phyloP scores from a whole-genome alignment of 805 yeast species.

The Yamadazyma akitaensis region DNA sequence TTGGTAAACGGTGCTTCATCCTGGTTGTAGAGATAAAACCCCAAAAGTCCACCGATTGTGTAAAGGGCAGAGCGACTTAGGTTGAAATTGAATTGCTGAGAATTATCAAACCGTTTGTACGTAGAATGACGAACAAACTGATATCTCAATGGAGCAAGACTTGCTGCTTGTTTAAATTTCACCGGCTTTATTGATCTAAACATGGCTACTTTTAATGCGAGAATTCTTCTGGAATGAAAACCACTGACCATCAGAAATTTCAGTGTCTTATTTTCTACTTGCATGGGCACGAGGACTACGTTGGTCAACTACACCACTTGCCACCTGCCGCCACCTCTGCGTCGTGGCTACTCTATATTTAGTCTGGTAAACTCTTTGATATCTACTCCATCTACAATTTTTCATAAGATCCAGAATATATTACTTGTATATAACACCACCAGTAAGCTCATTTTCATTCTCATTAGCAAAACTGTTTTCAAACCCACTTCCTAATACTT shows the following conservation, averaged over 20 bases:
- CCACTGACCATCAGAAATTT: too few species aligned
- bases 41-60: constrained; percentile 22
- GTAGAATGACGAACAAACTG: constrained; percentile 1
- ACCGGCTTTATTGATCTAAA: neutral
- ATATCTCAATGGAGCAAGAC: neutral
- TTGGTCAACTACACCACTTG: too few species aligned
- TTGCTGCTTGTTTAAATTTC: neutral
- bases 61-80: constrained; percentile 31
- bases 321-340: too few species aligned
- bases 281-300: too few species aligned
- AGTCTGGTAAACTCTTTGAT: neutral
- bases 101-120: constrained; percentile 24
- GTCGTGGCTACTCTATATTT: too few species aligned
- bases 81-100: constrained; percentile 4
- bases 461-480: constrained; percentile 19
- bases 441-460: constrained; percentile 8
- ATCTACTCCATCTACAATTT: neutral
- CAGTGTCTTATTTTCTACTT: too few species aligned
- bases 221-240: too few species aligned
- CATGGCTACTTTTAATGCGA: neutral
- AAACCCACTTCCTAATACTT: constrained; percentile 15
- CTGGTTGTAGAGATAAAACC: constrained; percentile 39
- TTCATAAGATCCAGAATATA: neutral
- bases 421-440: constrained; percentile 14
- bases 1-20: constrained; percentile 82